Percentiles rank a stretch among this genome's conserved stretches.
Evolutionary conservation across 371 early-diverging fungal species (phyloP).

Genomic region (Choanephora cucurbitarum): DNA sequence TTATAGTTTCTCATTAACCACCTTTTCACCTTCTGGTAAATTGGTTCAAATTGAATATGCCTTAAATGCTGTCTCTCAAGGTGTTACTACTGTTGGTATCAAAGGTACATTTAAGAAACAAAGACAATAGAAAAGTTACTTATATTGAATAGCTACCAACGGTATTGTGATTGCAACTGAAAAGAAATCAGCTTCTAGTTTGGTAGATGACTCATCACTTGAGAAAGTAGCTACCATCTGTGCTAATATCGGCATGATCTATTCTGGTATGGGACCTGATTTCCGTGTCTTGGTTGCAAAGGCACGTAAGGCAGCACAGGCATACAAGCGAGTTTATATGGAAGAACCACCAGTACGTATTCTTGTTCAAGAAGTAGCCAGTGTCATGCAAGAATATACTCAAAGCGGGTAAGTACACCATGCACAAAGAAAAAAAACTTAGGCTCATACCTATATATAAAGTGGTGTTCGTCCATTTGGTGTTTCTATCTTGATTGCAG

Average conservation of each 20-base stretch:
- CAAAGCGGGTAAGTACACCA: conserved; percentile 84
- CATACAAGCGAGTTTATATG: conserved; percentile 90
- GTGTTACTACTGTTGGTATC: conserved; percentile 97
- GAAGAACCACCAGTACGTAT: conserved; percentile 94
- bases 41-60: conserved; percentile 99
- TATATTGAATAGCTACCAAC: conserved; percentile 79
- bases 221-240: conserved; percentile 91
- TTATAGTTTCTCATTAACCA: conserved; percentile 97
- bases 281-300: conserved; percentile 93
- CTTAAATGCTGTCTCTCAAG: conserved; percentile 92
- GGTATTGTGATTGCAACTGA: conserved; percentile 98
- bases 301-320: conserved; percentile 96
- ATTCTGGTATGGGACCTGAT: conserved; percentile 98
- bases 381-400: conserved; percentile 98
- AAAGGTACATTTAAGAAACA: too few species aligned
- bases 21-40: conserved; percentile 99
- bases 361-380: conserved; percentile 94
- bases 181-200: conserved; percentile 92
- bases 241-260: conserved; percentile 94
- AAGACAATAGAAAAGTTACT: too few species aligned
- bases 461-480: conserved; percentile 99
- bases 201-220: conserved; percentile 90
- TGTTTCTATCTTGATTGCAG: conserved; percentile 96
- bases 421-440: too few species aligned
- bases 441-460: too few species aligned